These are phyloP conservation scores for Euclidium syriacum DNA, from an alignment of 345 rosid species.

Conservation along the genomic window DNA sequence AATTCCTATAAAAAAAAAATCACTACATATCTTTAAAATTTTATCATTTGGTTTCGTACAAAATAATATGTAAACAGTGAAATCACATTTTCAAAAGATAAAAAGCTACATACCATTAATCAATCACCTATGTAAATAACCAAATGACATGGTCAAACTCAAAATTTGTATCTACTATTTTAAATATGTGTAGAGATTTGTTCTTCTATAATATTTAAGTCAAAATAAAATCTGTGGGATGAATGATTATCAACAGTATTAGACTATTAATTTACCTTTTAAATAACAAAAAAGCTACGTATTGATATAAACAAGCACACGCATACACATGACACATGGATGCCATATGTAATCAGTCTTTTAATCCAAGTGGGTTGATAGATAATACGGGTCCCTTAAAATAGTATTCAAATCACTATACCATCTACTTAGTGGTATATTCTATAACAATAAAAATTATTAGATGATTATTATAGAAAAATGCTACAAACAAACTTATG, in stretches of 20 bases:
- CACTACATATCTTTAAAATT: too few relatives aligned
- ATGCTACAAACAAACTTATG: slow-evolving; percentile 1
- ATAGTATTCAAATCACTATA: slow-evolving; percentile 18
- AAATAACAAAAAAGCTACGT: neutral
- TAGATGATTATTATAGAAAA: slow-evolving; percentile 3
- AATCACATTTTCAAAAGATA: too few relatives aligned
- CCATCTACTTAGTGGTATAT: slow-evolving; percentile 17
- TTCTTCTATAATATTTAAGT: neutral
- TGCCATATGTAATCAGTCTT: slow-evolving; percentile 3
- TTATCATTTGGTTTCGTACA: too few relatives aligned
- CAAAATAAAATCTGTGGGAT: neutral
- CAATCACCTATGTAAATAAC: too few relatives aligned
- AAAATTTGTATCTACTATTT: neutral
- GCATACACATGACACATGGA: neutral
- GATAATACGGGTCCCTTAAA: slow-evolving; percentile 15
- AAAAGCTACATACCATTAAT: too few relatives aligned
- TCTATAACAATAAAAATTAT: neutral
- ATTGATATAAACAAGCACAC: neutral
- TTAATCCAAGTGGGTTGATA: slow-evolving; percentile 28
- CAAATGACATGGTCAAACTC: too few relatives aligned
- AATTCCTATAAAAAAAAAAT: too few relatives aligned
- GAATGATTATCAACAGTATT: neutral
- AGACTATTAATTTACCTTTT: neutral
- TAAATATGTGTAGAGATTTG: neutral
- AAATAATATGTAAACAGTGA: too few relatives aligned